Conservation (phyloP, 176 grass and related monocot species). For the Triticum turgidum region DNA sequence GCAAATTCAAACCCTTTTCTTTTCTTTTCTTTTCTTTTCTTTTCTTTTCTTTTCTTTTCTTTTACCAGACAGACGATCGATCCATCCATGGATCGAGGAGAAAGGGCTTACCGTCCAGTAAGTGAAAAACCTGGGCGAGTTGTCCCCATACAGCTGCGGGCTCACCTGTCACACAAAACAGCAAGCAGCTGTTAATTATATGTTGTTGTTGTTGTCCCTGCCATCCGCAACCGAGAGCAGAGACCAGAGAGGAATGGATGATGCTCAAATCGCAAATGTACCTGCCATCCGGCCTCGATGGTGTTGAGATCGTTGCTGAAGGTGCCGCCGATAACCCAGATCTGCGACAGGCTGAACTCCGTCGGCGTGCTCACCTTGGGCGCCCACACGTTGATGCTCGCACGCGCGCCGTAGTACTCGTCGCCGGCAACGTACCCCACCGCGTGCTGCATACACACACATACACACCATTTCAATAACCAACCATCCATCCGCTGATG, state of each 20-base stretch:
- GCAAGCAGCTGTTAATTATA: not conserved
- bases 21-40: too few species aligned
- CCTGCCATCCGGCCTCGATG: constrained; percentile 97
- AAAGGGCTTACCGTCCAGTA: constrained; percentile 72
- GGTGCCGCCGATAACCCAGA: constrained; percentile 91
- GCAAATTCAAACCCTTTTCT: not conserved
- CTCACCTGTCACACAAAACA: constrained; percentile 61
- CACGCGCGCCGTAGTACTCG: constrained; percentile 90
- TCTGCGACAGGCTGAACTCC: constrained; percentile 95
- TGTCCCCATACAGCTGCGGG: constrained; percentile 89
- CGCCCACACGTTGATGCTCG: constrained; percentile 93
- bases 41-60: too few species aligned
- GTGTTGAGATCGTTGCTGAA: constrained; percentile 93
- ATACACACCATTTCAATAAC: not conserved
- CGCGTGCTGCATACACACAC: constrained; percentile 59
- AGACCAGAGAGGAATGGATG: not conserved
- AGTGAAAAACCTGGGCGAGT: constrained; percentile 82
- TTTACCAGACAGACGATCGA: too few species aligned
- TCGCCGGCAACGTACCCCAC: constrained; percentile 84
- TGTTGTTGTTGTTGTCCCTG: too few species aligned
- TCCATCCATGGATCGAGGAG: too few species aligned
- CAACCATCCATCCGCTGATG: not conserved
- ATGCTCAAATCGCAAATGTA: not conserved
- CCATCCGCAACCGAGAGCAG: not conserved
- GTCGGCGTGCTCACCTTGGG: constrained; percentile 59